Conservation (phyloP, 1,284 basidiomycete species). For the Ustilago tritici region DNA sequence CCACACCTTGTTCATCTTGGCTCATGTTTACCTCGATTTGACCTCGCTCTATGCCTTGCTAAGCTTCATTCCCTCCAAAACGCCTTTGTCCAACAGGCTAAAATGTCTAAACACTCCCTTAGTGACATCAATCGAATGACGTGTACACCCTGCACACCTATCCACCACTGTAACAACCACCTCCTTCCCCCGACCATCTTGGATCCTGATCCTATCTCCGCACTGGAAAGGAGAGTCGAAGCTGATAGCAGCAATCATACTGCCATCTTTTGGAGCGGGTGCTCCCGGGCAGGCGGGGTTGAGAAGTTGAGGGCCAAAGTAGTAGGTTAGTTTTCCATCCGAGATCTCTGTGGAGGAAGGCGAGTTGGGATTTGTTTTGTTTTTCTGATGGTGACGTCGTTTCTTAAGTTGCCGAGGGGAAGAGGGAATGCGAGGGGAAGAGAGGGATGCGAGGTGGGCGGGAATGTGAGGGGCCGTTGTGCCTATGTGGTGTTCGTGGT, state of each 20-base stretch:
- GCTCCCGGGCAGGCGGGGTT: constrained; percentile 34
- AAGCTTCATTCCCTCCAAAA: constrained; percentile 24
- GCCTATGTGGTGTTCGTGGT: background rate
- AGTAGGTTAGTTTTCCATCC: constrained; percentile 40
- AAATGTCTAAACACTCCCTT: constrained; percentile 45
- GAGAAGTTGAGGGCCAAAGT: constrained; percentile 28
- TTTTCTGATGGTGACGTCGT: constrained; percentile 24
- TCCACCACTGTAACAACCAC: constrained; percentile 37
- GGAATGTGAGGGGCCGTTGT: constrained; percentile 4
- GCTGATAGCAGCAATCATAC: constrained; percentile 43
- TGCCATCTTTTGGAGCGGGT: constrained; percentile 17
- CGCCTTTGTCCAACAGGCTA: constrained; percentile 18
- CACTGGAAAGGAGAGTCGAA: constrained; percentile 34
- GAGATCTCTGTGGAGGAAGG: constrained; percentile 1
- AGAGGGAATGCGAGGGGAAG: constrained; percentile 2
- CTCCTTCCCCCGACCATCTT: constrained; percentile 2
- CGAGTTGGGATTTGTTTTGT: background rate
- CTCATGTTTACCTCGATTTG: too few species aligned
- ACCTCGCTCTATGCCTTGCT: constrained; percentile 12
- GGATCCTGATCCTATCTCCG: constrained; percentile 34
- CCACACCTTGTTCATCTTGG: too few species aligned
- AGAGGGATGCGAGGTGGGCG: background rate
- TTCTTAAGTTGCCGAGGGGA: background rate
- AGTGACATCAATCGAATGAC: constrained; percentile 44
- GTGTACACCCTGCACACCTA: constrained; percentile 28